These are phyloP conservation scores for Trametes coccinea DNA, from an alignment of 768 basidiomycete genomes.

Conservation along the genomic window DNA sequence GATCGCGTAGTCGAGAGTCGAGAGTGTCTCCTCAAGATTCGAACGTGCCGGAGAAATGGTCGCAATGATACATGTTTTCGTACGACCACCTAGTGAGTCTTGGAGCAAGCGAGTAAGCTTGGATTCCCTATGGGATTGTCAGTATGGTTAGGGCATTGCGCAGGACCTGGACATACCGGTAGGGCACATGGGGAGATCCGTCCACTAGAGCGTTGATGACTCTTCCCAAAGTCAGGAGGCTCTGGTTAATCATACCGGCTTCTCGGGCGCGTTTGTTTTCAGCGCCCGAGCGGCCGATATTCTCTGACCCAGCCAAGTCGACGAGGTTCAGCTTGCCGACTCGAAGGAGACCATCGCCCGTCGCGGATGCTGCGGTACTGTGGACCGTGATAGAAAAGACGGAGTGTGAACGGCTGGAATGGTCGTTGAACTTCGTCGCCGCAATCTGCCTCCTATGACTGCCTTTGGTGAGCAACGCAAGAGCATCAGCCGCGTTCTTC, in stretches of 20 bases:
- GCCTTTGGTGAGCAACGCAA: slow-evolving; percentile 84
- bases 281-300: slow-evolving; percentile 93
- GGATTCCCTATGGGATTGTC: slow-evolving; percentile 67
- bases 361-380: slow-evolving; percentile 74
- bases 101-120: slow-evolving; percentile 96
- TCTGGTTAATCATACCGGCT: slow-evolving; percentile 99
- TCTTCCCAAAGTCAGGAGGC: slow-evolving; percentile 91
- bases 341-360: slow-evolving; percentile 86
- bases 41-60: slow-evolving; percentile 92
- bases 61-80: slow-evolving; percentile 97
- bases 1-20: slow-evolving; percentile 95
- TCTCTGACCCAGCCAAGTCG: slow-evolving; percentile 96
- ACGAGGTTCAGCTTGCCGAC: slow-evolving; percentile 97
- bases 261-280: slow-evolving; percentile 94
- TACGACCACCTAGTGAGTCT: slow-evolving; percentile 97
- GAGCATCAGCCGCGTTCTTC: slow-evolving; percentile 78
- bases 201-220: slow-evolving; percentile 97
- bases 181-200: slow-evolving; percentile 88
- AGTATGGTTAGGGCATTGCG: neutral
- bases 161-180: slow-evolving; percentile 61
- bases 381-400: slow-evolving; percentile 97
- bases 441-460: slow-evolving; percentile 91
- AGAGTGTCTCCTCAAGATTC: slow-evolving; percentile 96
- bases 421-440: slow-evolving; percentile 96
- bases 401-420: slow-evolving; percentile 96